These are phyloP conservation scores for Plenodomus lindquistii DNA, from an alignment of 2,329 filamentous ascomycete genomes.

Conservation along the genomic window DNA sequence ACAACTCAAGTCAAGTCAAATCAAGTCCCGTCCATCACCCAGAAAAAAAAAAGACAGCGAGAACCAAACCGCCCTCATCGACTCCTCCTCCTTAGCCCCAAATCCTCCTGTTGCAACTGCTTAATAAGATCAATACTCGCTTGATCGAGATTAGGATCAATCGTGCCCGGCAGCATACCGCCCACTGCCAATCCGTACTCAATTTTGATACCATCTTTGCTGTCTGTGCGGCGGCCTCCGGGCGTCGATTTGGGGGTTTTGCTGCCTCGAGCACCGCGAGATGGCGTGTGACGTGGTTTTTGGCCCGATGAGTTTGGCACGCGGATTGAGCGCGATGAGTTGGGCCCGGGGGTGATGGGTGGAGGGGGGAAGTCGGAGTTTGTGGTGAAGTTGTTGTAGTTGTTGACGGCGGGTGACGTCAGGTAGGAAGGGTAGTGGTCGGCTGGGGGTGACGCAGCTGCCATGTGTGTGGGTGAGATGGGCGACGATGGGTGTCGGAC, in stretches of 20 bases:
- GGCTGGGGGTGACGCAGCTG: conserved; percentile 12
- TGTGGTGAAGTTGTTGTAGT: conserved; percentile 27
- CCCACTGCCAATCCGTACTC: conserved; percentile 12
- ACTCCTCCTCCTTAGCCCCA: conserved; percentile 34
- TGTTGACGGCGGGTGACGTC: conserved; percentile 18
- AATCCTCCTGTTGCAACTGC: conserved; percentile 38
- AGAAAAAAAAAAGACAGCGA: background rate
- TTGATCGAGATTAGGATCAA: conserved; percentile 30
- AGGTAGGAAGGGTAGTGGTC: conserved; percentile 17
- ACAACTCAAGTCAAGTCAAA: background rate
- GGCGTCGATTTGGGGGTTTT: conserved; percentile 37
- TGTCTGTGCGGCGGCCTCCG: conserved; percentile 9
- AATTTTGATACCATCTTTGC: conserved; percentile 34
- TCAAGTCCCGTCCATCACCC: background rate
- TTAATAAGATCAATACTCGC: conserved; percentile 31
- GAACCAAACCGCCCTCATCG: conserved; percentile 10
- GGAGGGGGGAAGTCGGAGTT: conserved; percentile 29
- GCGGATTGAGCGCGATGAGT: conserved; percentile 6
- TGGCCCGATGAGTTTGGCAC: conserved; percentile 15
- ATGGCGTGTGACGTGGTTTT: conserved; percentile 29
- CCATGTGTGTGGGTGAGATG: conserved; percentile 22
- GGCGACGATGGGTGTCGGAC: conserved; percentile 24
- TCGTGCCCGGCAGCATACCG: conserved; percentile 15
- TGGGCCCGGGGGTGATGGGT: conserved; percentile 14
- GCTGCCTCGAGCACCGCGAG: conserved; percentile 21